Conservation (phyloP, 768 basidiomycete species). For the Agaricus sinodeliciosus region DNA sequence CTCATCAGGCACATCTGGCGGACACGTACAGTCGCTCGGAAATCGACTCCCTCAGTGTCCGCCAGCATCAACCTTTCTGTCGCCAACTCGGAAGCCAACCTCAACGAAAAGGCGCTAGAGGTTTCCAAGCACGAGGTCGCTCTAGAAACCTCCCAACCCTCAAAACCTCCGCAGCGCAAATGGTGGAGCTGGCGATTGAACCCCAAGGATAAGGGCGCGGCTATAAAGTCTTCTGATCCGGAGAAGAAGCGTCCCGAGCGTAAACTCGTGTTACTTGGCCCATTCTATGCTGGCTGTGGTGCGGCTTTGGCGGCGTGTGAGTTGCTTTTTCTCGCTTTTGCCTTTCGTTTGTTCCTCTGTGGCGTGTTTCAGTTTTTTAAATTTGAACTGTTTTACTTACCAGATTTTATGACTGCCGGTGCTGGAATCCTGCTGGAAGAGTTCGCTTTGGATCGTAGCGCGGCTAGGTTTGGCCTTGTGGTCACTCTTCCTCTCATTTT, state of each 20-base stretch:
- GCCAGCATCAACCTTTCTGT: slow-evolving; percentile 13
- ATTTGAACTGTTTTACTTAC: neutral
- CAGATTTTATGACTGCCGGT: slow-evolving; percentile 61
- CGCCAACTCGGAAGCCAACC: slow-evolving; percentile 20
- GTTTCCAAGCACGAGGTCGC: slow-evolving; percentile 16
- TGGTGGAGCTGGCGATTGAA: slow-evolving; percentile 46
- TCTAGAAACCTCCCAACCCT: slow-evolving; percentile 15
- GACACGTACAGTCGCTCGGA: slow-evolving; percentile 26
- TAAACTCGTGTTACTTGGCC: slow-evolving; percentile 54
- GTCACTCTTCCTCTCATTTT: slow-evolving; percentile 65
- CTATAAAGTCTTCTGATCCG: slow-evolving; percentile 20
- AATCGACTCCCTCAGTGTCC: slow-evolving; percentile 12
- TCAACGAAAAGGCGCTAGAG: slow-evolving; percentile 27
- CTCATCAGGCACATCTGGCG: slow-evolving; percentile 81
- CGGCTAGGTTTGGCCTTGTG: slow-evolving; percentile 58
- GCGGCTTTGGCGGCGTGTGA: slow-evolving; percentile 57
- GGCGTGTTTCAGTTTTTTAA: neutral
- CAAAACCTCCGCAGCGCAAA: slow-evolving; percentile 17
- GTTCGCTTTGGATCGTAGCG: slow-evolving; percentile 56
- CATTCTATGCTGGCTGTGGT: slow-evolving; percentile 64
- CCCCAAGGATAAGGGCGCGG: slow-evolving; percentile 19
- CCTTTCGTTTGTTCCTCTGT: slow-evolving; percentile 1
- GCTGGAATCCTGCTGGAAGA: slow-evolving; percentile 56
- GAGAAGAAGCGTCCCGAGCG: slow-evolving; percentile 37
- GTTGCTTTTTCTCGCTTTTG: slow-evolving; percentile 15